phyloP scores from a whole-genome alignment of 139 green algal species.

The Coelastrella sp. region DNA sequence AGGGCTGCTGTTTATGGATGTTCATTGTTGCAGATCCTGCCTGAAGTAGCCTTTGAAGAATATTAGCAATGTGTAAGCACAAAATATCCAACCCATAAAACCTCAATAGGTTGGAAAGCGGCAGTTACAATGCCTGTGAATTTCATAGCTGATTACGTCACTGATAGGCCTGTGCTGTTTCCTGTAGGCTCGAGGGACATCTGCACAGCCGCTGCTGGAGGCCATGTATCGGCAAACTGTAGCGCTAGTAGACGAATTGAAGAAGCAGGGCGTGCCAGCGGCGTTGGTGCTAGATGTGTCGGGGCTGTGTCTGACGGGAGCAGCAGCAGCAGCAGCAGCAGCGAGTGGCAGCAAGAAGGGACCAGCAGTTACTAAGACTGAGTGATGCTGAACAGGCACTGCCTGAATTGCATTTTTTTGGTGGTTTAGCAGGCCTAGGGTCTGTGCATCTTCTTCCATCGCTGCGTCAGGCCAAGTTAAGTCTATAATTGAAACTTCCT shows the following conservation, averaged over 20 bases:
- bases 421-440: too few species aligned
- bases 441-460: too few species aligned
- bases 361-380: too few species aligned
- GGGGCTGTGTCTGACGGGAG: background rate
- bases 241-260: conserved; percentile 50
- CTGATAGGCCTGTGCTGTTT: background rate
- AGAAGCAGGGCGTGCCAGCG: conserved; percentile 41
- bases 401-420: too few species aligned
- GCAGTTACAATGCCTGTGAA: background rate
- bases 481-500: too few species aligned
- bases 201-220: conserved; percentile 56
- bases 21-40: too few species aligned
- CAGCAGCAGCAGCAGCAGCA: conserved; percentile 1
- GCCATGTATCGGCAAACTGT: conserved; percentile 42
- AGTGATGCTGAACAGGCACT: too few species aligned
- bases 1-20: background rate
- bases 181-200: conserved; percentile 32
- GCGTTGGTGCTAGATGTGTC: conserved; percentile 34
- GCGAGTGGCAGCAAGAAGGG: background rate
- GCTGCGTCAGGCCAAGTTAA: too few species aligned
- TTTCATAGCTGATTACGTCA: background rate
- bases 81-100: background rate
- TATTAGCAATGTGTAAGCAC: background rate
- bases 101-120: background rate
- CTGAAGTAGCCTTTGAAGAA: too few species aligned